A percentile compares a stretch with the other conserved stretches of the same genome.
Conservation (phyloP, 1,284 basidiomycete genomes). For the Cystobasidium sp. region DNA sequence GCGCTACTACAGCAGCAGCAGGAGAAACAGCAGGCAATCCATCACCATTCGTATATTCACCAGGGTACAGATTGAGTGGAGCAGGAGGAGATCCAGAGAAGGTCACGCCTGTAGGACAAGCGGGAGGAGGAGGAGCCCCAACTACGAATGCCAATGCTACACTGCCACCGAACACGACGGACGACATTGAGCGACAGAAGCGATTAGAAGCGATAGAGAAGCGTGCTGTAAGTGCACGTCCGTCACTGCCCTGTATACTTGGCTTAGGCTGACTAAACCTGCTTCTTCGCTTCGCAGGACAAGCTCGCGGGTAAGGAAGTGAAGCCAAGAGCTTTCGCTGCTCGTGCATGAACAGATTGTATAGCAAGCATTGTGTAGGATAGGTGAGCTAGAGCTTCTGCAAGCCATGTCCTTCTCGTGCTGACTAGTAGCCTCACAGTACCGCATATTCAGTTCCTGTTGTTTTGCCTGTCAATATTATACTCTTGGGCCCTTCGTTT, state of each 20-base stretch:
- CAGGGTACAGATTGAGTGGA: conserved; percentile 21
- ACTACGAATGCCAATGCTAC: background rate
- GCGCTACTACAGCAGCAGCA: background rate
- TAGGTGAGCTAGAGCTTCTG: no score
- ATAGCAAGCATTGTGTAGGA: no score
- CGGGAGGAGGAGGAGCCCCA: conserved; percentile 3
- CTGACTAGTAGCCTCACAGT: no score
- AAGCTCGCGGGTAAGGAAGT: conserved; percentile 20
- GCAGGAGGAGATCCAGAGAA: conserved; percentile 6
- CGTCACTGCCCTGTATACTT: no score
- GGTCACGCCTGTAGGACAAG: background rate
- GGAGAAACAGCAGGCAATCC: background rate
- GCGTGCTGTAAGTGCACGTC: background rate
- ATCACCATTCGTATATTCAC: conserved; percentile 6
- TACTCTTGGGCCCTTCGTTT: no score
- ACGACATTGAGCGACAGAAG: background rate
- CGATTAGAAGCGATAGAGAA: background rate
- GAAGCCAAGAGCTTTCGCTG: background rate
- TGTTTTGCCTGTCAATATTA: no score
- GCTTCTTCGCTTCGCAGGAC: conserved; percentile 4
- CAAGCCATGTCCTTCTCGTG: no score
- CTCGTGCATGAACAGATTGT: background rate
- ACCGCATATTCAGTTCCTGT: no score
- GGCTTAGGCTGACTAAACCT: no score
- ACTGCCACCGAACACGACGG: conserved; percentile 1